Base-by-base conservation (phyloP, 2,329 filamentous ascomycete genomes). In the Aureobasidium namibiae region DNA sequence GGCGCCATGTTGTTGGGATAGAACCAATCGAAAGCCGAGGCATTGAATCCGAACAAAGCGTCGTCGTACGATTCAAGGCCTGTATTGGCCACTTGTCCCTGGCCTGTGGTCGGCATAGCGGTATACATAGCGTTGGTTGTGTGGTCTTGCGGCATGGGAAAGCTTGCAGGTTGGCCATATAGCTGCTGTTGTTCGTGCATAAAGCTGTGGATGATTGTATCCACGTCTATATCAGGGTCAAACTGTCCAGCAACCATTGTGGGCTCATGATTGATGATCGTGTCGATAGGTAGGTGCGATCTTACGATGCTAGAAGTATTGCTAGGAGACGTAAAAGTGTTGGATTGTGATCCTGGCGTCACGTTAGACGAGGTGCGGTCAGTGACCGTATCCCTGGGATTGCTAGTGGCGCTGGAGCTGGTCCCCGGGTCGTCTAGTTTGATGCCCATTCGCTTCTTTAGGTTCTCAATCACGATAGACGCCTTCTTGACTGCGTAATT, bases 401-500 rank as follows among this genome's bases (percentile, higher is more conserved):
- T n/a, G n/a, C n/a, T 50, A 14, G 44, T 46, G 10, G 26, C 26
- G 13, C 21, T 52, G 26, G 48, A 39, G 2, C 3, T 38, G 56
- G 24, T 56, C 50, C 36, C 21, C 49, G 41, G 56, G 46, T 39
- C 44, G 65, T 0, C 59, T 14, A 36, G 29, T 46, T 63, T 16
- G 60, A 78, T 73, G 0, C 72, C 72, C 49, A 80, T 71, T 16
- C 74, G 71, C 59, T 75, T 73, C 75, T 78, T 78, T 13, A 80
- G 64, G 34, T 71, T 73, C 42, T 76, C 67, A 0, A 80, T 74
- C 11, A 80, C 75, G 0, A 72, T 71, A 8, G 72, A 72, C 0
- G 79, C 78, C 24, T 75, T 74, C 34, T 74, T 70, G 0, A 80
- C 77, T 0, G 78, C 77, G 64, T 74, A 78, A 24, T 80, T 80